Percentiles rank a stretch among this genome's conserved stretches.
These are phyloP conservation scores for Athelia psychrophila DNA, from an alignment of 1,284 basidiomycete genomes.

Conservation along the genomic window DNA sequence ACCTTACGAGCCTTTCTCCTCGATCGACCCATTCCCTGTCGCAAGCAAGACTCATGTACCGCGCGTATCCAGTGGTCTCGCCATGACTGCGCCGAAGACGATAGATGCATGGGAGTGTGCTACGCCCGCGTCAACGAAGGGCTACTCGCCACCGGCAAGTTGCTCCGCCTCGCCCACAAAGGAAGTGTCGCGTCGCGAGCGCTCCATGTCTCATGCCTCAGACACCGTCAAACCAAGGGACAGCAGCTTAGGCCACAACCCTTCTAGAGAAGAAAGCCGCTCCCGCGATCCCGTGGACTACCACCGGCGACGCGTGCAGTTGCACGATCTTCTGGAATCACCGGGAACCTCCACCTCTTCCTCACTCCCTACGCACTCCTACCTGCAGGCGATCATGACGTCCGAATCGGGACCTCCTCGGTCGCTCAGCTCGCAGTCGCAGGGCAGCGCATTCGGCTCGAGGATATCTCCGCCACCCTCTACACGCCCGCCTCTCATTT, in stretches of 20 bases:
- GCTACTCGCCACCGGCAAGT: slow-evolving; percentile 22
- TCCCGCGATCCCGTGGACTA: slow-evolving; percentile 14
- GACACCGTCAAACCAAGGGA: slow-evolving; percentile 13
- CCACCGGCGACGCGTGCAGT: slow-evolving; percentile 14
- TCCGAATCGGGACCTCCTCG: neutral
- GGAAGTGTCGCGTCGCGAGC: slow-evolving; percentile 12
- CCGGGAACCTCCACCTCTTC: slow-evolving; percentile 3
- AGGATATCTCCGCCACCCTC: neutral
- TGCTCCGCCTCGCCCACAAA: slow-evolving; percentile 25
- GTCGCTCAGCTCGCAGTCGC: neutral
- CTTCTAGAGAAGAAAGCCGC: slow-evolving; percentile 8
- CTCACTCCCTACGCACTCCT: neutral
- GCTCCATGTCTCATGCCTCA: slow-evolving; percentile 14
- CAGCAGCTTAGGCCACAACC: slow-evolving; percentile 9
- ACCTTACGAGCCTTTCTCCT: slow-evolving; percentile 23
- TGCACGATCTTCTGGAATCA: slow-evolving; percentile 17
- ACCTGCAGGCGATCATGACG: neutral
- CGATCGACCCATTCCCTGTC: slow-evolving; percentile 28
- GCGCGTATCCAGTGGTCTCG: neutral
- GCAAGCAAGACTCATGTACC: slow-evolving; percentile 8
- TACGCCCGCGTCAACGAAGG: neutral
- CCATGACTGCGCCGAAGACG: neutral
- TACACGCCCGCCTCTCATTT: neutral
- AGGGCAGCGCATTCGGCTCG: neutral
- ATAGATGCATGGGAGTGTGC: neutral